Percentiles rank a stretch among this genome's conserved stretches.
Conservation (phyloP, 257 asterid species). For the Solanum appendiculatum region DNA sequence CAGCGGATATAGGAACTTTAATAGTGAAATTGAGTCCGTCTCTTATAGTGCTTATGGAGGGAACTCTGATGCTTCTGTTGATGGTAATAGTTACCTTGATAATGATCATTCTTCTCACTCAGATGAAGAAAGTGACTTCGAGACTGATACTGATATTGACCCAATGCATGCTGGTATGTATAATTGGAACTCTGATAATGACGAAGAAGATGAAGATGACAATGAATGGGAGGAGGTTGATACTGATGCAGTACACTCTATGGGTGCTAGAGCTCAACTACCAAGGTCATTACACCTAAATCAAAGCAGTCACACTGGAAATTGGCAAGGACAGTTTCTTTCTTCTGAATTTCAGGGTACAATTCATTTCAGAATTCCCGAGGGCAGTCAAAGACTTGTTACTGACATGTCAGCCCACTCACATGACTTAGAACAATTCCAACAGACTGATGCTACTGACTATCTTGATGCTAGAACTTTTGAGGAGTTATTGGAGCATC, state of each 20-base stretch:
- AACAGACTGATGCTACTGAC: slow-evolving; percentile 28
- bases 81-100: slow-evolving; percentile 46
- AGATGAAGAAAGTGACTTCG: slow-evolving; percentile 46
- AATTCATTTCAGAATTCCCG: slow-evolving; percentile 14
- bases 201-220: slow-evolving; percentile 35
- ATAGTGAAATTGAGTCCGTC: slow-evolving; percentile 47
- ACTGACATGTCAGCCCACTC: slow-evolving; percentile 23
- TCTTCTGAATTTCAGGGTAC: slow-evolving; percentile 30
- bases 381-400: slow-evolving; percentile 12
- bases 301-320: slow-evolving; percentile 13
- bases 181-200: slow-evolving; percentile 59
- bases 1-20: slow-evolving; percentile 48
- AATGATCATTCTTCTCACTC: slow-evolving; percentile 31
- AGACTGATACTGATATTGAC: slow-evolving; percentile 75
- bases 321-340: slow-evolving; percentile 22
- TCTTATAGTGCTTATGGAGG: slow-evolving; percentile 55
- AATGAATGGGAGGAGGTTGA: slow-evolving; percentile 61
- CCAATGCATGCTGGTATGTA: slow-evolving; percentile 85
- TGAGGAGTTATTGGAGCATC: slow-evolving; percentile 47
- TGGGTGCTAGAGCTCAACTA: slow-evolving; percentile 16
- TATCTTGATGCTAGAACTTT: slow-evolving; percentile 43
- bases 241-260: slow-evolving; percentile 25
- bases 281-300: slow-evolving; percentile 11
- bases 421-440: slow-evolving; percentile 15
- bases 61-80: slow-evolving; percentile 68